phyloP scores from a whole-genome alignment of 2,329 filamentous ascomycete genomes.

The Teratosphaeria zuluensis region DNA sequence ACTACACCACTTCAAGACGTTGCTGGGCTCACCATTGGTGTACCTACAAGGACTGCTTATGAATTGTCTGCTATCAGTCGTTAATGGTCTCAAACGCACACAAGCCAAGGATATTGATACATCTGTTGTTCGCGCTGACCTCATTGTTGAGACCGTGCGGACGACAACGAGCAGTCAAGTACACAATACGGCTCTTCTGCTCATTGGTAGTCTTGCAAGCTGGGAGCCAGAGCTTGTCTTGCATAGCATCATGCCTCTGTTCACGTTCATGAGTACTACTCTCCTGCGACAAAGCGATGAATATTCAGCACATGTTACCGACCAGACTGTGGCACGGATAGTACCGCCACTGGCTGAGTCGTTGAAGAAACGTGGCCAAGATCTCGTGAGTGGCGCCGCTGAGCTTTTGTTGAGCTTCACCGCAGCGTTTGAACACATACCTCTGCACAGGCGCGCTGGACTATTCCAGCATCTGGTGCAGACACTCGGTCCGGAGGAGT shows the following conservation, averaged over 20 bases:
- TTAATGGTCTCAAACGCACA: constrained; percentile 58
- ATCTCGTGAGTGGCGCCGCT: constrained; percentile 70
- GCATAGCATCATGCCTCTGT: constrained; percentile 97
- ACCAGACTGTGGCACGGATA: constrained; percentile 85
- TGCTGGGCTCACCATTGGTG: constrained; percentile 75
- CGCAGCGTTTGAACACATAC: constrained; percentile 92
- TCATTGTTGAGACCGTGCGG: constrained; percentile 89
- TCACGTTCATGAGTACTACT: constrained; percentile 93
- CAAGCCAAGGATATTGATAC: constrained; percentile 52
- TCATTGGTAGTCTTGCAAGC: constrained; percentile 78
- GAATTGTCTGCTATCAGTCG: constrained; percentile 70
- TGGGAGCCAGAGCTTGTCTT: constrained; percentile 84
- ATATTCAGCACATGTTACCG: constrained; percentile 92
- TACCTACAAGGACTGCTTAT: constrained; percentile 83
- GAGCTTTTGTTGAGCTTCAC: constrained; percentile 93
- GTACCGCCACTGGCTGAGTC: constrained; percentile 85
- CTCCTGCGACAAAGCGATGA: constrained; percentile 89
- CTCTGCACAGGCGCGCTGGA: constrained; percentile 69
- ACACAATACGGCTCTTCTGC: constrained; percentile 78
- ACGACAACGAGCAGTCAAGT: constrained; percentile 87
- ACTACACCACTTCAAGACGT: constrained; percentile 71
- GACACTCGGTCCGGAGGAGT: constrained; percentile 76
- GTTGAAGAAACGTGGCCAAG: constrained; percentile 66
- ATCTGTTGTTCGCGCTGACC: constrained; percentile 72
- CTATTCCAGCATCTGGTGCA: constrained; percentile 78